Percentiles rank a stretch among this genome's conserved stretches.
Conservation (phyloP, 1,139 yeast species). For the Candida albicans region DNA sequence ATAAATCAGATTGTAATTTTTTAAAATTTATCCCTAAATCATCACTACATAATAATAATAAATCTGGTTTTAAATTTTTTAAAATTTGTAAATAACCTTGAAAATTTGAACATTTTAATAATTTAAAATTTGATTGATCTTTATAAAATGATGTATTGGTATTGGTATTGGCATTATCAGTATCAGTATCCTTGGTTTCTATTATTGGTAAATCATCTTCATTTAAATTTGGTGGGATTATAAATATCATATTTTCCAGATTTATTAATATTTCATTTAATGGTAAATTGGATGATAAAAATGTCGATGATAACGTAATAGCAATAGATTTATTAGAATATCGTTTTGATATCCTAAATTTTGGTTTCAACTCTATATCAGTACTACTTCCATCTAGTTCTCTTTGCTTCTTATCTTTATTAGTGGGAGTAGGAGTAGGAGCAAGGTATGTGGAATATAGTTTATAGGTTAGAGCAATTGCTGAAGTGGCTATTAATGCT, state of each 20-base stretch:
- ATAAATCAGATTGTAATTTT: constrained; percentile 37
- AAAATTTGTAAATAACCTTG: constrained; percentile 44
- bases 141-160: constrained; percentile 13
- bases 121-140: constrained; percentile 38
- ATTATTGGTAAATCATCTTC: constrained; percentile 40
- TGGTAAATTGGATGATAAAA: constrained; percentile 40
- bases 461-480: constrained; percentile 37
- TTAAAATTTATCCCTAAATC: constrained; percentile 39
- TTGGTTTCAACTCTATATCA: constrained; percentile 2
- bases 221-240: constrained; percentile 47
- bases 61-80: constrained; percentile 45
- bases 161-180: too few species aligned
- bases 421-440: background rate
- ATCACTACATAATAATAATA: constrained; percentile 43
- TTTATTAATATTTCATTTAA: constrained; percentile 39
- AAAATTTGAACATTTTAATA: constrained; percentile 42
- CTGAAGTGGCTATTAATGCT: constrained; percentile 40
- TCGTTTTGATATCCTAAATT: constrained; percentile 16
- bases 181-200: too few species aligned
- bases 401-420: too few species aligned
- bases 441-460: constrained; percentile 25
- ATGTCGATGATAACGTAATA: constrained; percentile 45
- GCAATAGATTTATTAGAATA: constrained; percentile 41
- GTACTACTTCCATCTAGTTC: constrained; percentile 1
- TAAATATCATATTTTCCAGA: constrained; percentile 44